phyloP scores from a whole-genome alignment of 306 rosid species.

The Medicago arabica region DNA sequence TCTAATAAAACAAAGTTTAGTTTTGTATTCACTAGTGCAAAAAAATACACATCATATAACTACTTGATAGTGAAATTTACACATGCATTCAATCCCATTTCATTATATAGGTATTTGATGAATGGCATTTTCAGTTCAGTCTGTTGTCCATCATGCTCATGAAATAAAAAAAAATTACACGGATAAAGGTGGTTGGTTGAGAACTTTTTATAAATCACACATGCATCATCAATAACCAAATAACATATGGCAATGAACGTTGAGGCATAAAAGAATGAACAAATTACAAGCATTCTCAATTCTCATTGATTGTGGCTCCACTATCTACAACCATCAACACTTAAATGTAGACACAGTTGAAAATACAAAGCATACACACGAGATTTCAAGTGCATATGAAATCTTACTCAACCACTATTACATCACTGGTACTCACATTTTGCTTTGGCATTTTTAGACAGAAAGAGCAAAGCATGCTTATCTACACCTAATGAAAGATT shows the following conservation, averaged over 20 bases:
- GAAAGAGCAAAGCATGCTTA: slow-evolving; percentile 49
- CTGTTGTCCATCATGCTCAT: not conserved
- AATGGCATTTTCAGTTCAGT: not conserved
- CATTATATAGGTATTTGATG: no score
- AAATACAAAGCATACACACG: slow-evolving; percentile 51
- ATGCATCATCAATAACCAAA: slow-evolving; percentile 23
- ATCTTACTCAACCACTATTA: slow-evolving; percentile 48
- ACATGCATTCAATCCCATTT: no score
- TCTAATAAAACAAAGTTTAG: not conserved
- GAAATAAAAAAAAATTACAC: not conserved
- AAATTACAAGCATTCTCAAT: slow-evolving; percentile 50
- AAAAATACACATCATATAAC: no score
- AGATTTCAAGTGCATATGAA: slow-evolving; percentile 53
- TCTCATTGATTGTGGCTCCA: slow-evolving; percentile 49
- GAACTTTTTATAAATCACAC: not conserved
- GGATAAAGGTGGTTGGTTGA: not conserved
- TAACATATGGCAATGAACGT: slow-evolving; percentile 24
- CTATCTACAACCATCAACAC: slow-evolving; percentile 59
- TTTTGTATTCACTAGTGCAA: no score
- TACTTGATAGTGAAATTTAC: no score
- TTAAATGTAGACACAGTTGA: slow-evolving; percentile 39
- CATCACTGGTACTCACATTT: slow-evolving; percentile 37
- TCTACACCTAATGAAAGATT: slow-evolving; percentile 59
- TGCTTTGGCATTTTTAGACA: slow-evolving; percentile 45
- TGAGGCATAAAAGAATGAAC: slow-evolving; percentile 46